Percentiles rank a stretch among this genome's conserved stretches.
phyloP scores from a whole-genome alignment of 2,329 filamentous ascomycete species.

The Aspergillus amoenus region DNA sequence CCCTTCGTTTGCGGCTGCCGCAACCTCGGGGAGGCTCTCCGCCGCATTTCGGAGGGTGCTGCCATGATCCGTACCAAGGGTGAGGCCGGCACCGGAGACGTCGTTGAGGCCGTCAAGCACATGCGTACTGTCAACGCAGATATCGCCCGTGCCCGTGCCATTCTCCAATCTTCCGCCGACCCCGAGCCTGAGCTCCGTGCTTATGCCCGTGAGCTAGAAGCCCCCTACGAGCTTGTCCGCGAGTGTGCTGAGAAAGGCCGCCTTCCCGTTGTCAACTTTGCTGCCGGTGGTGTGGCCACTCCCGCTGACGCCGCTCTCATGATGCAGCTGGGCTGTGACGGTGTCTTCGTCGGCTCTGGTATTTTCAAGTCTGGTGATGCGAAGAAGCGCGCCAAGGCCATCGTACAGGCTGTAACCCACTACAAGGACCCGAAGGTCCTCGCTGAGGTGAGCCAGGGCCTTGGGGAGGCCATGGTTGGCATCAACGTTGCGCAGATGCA shows the following conservation, averaged over 20 bases:
- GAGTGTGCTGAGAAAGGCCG: conserved; percentile 85
- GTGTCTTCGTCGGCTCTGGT: conserved; percentile 93
- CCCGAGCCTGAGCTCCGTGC: conserved; percentile 72
- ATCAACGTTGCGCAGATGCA: conserved; percentile 81
- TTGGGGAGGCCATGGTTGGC: conserved; percentile 98
- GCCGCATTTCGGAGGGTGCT: conserved; percentile 87
- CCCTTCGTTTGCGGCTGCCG: conserved; percentile 97
- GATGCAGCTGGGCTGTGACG: conserved; percentile 99
- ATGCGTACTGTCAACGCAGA: conserved; percentile 86
- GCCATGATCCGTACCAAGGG: conserved; percentile 99
- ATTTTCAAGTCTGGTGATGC: conserved; percentile 98
- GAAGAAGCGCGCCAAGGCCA: conserved; percentile 84
- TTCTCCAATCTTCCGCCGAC: conserved; percentile 44
- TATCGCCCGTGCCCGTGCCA: conserved; percentile 68
- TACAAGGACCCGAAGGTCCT: conserved; percentile 81
- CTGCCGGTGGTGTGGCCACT: conserved; percentile 98
- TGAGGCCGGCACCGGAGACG: conserved; percentile 94
- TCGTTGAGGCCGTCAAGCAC: conserved; percentile 94
- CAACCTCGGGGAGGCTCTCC: conserved; percentile 87
- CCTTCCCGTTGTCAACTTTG: conserved; percentile 95
- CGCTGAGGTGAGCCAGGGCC: conserved; percentile 79
- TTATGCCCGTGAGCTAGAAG: conserved; percentile 77
- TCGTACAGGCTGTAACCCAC: conserved; percentile 91
- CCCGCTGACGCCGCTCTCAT: conserved; percentile 94
- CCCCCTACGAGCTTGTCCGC: conserved; percentile 74